phyloP scores from a whole-genome alignment of 192 early-diverging fungal genomes.

The Backusella parvicylindrica region DNA sequence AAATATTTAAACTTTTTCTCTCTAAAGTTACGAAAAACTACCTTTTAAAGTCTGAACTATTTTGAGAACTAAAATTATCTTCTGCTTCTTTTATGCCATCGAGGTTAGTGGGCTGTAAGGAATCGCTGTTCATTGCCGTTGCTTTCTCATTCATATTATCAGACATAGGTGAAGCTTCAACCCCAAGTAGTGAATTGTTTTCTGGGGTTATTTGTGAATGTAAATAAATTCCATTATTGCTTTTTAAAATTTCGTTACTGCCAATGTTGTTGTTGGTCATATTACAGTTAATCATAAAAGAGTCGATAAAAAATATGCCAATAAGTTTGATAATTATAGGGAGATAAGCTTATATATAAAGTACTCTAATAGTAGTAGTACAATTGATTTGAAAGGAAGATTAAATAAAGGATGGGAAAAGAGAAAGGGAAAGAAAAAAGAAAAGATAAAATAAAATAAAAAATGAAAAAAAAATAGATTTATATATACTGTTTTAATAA shows the following conservation, averaged over 20 bases:
- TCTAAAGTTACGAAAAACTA: conserved; percentile 2
- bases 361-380: not conserved
- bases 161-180: not conserved
- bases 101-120: not conserved
- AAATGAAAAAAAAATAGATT: not conserved
- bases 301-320: not conserved
- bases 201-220: not conserved
- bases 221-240: not conserved
- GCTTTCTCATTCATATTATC: not conserved
- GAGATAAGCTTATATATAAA: not conserved
- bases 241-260: not conserved
- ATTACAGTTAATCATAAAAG: not conserved
- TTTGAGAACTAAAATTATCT: not conserved
- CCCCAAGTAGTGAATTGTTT: not conserved
- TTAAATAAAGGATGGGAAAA: not conserved
- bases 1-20: not conserved
- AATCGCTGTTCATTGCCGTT: not conserved
- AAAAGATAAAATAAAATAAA: not conserved
- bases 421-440: not conserved
- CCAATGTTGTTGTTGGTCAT: not conserved
- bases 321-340: not conserved
- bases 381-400: not conserved
- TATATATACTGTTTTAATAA: conserved; percentile 2
- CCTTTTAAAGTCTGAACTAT: conserved; percentile 2
- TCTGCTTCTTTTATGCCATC: not conserved